Conservation (phyloP, 768 basidiomycete species). For the Fistulinella prunicolor region DNA sequence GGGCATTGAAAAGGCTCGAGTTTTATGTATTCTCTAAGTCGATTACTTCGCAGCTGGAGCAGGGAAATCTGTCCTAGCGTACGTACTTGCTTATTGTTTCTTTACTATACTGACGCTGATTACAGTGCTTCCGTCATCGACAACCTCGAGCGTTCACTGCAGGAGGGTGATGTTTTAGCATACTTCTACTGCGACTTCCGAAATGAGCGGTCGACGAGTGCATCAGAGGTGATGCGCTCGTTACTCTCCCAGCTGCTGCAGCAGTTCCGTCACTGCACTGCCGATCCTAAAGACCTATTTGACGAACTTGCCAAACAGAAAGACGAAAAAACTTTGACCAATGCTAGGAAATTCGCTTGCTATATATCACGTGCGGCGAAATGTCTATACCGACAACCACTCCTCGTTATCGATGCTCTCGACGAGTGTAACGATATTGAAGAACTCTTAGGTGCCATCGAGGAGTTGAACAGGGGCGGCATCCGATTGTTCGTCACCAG, state of each 20-base stretch:
- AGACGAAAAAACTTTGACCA: not conserved
- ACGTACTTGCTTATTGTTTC: not conserved
- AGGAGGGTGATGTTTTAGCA: conserved; percentile 1
- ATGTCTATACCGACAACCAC: not conserved
- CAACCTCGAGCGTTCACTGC: not conserved
- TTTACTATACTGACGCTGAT: not conserved
- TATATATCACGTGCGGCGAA: conserved; percentile 1
- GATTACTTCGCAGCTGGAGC: conserved; percentile 4
- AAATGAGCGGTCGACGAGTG: too few species aligned
- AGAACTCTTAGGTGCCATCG: not conserved
- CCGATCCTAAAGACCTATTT: not conserved
- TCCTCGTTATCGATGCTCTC: conserved; percentile 12
- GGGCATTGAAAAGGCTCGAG: not conserved
- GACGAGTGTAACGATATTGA: conserved; percentile 17
- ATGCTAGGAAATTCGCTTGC: not conserved
- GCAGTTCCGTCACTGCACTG: not conserved
- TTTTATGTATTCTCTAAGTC: not conserved
- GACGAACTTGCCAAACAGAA: not conserved
- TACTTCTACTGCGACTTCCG: conserved; percentile 25
- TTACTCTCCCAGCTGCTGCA: conserved; percentile 16
- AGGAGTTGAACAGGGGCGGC: not conserved
- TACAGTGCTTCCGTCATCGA: conserved; percentile 17
- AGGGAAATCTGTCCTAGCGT: conserved; percentile 18
- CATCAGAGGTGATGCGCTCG: too few species aligned
- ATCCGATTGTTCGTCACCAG: conserved; percentile 12